Percentiles rank a stretch among this genome's conserved stretches.
These are phyloP conservation scores for Breviolum minutum DNA, from an alignment of 73 alveolate species.

Conservation along the genomic window DNA sequence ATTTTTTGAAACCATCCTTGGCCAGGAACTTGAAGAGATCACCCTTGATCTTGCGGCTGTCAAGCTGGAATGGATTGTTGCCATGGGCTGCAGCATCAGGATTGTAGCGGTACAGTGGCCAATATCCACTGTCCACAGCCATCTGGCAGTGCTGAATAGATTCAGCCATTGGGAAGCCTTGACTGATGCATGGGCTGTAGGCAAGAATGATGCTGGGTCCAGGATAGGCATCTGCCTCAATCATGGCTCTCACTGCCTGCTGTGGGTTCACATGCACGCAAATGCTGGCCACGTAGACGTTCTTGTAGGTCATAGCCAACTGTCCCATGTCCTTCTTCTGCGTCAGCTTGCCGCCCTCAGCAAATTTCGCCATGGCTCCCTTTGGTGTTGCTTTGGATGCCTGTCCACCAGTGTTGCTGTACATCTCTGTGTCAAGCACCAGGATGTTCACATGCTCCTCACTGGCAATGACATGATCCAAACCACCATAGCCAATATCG, in stretches of 20 bases:
- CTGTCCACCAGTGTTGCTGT: slow-evolving; percentile 87
- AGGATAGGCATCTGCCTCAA: slow-evolving; percentile 92
- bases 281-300: slow-evolving; percentile 83
- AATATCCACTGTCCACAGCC: slow-evolving; percentile 95
- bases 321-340: slow-evolving; percentile 94
- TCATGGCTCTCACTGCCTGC: slow-evolving; percentile 61
- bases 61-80: slow-evolving; percentile 78
- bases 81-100: slow-evolving; percentile 59
- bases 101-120: slow-evolving; percentile 95
- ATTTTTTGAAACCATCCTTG: not conserved
- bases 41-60: slow-evolving; percentile 87
- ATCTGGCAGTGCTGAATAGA: slow-evolving; percentile 86
- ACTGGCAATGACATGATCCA: slow-evolving; percentile 95
- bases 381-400: slow-evolving; percentile 80
- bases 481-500: slow-evolving; percentile 95
- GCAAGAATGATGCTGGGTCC: slow-evolving; percentile 90
- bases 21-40: slow-evolving; percentile 73
- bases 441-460: slow-evolving; percentile 89
- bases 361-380: slow-evolving; percentile 95
- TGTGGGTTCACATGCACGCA: slow-evolving; percentile 65
- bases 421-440: slow-evolving; percentile 91
- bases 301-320: slow-evolving; percentile 95
- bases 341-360: slow-evolving; percentile 77
- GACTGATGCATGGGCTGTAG: slow-evolving; percentile 88
- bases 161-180: slow-evolving; percentile 92